Conservation (phyloP, 305 asterid genomes). For the Fraxinus paxiana region DNA sequence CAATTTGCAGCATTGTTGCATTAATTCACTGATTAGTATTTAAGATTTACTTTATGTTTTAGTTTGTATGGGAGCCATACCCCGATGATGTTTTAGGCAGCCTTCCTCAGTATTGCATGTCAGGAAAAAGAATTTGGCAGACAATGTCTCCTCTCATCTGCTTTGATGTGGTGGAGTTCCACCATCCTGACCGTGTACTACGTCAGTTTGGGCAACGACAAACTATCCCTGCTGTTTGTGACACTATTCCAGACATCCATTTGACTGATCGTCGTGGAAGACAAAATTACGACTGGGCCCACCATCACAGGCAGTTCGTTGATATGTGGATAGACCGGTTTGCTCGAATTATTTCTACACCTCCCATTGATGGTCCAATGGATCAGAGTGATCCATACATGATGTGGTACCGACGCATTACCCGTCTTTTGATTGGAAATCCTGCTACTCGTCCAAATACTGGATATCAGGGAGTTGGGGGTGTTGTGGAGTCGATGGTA, state of each 20-base stretch:
- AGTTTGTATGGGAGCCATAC: constrained; percentile 81
- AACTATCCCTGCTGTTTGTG: constrained; percentile 55
- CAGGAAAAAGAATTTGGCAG: constrained; percentile 68
- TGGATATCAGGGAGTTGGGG: constrained; percentile 60
- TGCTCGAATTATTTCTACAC: constrained; percentile 40
- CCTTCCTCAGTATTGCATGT: constrained; percentile 64
- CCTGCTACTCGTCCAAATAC: constrained; percentile 62
- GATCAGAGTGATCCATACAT: constrained; percentile 58
- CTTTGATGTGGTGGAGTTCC: constrained; percentile 73
- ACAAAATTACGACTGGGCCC: constrained; percentile 67
- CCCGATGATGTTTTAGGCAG: constrained; percentile 43
- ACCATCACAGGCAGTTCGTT: constrained; percentile 55
- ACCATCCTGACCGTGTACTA: constrained; percentile 66
- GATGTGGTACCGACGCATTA: constrained; percentile 65
- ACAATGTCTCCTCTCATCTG: constrained; percentile 76
- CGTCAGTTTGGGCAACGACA: constrained; percentile 71
- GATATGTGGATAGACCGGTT: constrained; percentile 66
- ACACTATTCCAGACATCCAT: constrained; percentile 68
- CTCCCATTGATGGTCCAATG: constrained; percentile 37
- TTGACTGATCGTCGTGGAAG: constrained; percentile 71
- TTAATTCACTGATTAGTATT: constrained; percentile 7
- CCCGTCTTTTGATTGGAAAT: constrained; percentile 70
- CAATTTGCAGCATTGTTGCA: neutral
- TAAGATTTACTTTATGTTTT: constrained; percentile 29
- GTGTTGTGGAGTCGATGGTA: constrained; percentile 65